Conservation (phyloP, 495 filamentous ascomycete genomes). For the Letharia lupina region DNA sequence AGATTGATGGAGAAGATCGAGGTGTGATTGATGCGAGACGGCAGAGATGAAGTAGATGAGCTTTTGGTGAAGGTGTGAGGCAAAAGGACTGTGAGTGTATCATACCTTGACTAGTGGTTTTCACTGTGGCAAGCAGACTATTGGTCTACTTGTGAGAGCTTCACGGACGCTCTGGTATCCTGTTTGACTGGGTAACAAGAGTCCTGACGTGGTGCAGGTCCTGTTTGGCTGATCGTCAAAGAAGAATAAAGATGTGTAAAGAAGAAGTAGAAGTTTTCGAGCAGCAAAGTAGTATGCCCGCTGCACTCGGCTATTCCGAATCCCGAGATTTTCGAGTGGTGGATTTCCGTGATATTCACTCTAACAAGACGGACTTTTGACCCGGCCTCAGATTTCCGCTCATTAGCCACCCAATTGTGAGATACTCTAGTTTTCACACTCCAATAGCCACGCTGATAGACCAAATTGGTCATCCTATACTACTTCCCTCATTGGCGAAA, state of each 20-base stretch:
- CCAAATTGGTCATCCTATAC: background rate
- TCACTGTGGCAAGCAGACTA: background rate
- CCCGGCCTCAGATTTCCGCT: background rate
- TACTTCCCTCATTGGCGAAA: background rate
- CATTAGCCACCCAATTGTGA: background rate
- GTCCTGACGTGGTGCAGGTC: slow-evolving; percentile 1
- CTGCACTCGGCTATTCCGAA: background rate
- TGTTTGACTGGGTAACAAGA: background rate
- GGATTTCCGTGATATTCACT: background rate
- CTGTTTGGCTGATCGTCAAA: slow-evolving; percentile 6
- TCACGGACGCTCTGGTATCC: background rate
- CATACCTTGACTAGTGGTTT: background rate
- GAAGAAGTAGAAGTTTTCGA: background rate
- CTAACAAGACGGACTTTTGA: background rate
- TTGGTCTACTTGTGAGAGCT: background rate
- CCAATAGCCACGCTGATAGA: background rate
- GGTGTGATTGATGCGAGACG: background rate
- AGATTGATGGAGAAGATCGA: background rate
- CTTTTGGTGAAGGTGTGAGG: background rate
- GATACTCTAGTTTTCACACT: background rate
- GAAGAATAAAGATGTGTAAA: background rate
- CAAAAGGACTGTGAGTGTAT: background rate
- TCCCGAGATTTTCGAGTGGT: background rate
- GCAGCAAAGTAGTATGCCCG: background rate
- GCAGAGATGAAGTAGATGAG: background rate